Percentiles rank a stretch among this genome's conserved stretches.
phyloP scores from a whole-genome alignment of 371 early-diverging fungal genomes.

The Choanephora cucurbitarum region DNA sequence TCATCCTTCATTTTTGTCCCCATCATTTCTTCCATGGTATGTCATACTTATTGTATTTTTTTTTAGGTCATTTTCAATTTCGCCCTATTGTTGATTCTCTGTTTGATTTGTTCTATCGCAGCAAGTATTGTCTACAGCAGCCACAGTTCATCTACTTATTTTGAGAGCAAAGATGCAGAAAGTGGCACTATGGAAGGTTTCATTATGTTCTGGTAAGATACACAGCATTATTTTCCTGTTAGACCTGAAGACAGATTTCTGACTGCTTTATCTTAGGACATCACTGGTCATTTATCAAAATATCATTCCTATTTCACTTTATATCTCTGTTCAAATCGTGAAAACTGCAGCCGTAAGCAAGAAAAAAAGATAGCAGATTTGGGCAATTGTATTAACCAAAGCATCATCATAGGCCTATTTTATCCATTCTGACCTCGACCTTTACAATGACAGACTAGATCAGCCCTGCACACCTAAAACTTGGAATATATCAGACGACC shows the following conservation, averaged over 20 bases:
- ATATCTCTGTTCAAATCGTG: slow-evolving; percentile 93
- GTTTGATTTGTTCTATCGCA: slow-evolving; percentile 69
- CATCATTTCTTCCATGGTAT: not conserved
- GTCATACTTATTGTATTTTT: too few species aligned
- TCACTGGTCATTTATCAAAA: slow-evolving; percentile 55
- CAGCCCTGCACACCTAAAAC: slow-evolving; percentile 85
- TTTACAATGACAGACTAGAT: slow-evolving; percentile 82
- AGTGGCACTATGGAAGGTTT: slow-evolving; percentile 53
- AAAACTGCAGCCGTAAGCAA: slow-evolving; percentile 65
- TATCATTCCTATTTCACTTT: slow-evolving; percentile 90
- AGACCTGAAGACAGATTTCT: too few species aligned
- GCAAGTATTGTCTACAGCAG: slow-evolving; percentile 51
- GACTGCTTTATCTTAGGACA: slow-evolving; percentile 24
- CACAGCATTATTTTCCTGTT: too few species aligned
- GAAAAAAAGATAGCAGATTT: too few species aligned
- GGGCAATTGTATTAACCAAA: not conserved
- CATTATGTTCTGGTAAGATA: slow-evolving; percentile 53
- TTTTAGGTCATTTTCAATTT: slow-evolving; percentile 52
- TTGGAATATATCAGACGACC: slow-evolving; percentile 85
- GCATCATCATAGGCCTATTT: slow-evolving; percentile 60
- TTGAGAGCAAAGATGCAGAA: slow-evolving; percentile 43
- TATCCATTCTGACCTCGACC: slow-evolving; percentile 83
- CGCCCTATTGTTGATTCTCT: slow-evolving; percentile 51
- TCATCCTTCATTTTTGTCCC: not conserved
- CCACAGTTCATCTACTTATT: slow-evolving; percentile 31